These are phyloP conservation scores for Mucor velutinosus DNA, from an alignment of 371 early-diverging fungal genomes.

Conservation along the genomic window DNA sequence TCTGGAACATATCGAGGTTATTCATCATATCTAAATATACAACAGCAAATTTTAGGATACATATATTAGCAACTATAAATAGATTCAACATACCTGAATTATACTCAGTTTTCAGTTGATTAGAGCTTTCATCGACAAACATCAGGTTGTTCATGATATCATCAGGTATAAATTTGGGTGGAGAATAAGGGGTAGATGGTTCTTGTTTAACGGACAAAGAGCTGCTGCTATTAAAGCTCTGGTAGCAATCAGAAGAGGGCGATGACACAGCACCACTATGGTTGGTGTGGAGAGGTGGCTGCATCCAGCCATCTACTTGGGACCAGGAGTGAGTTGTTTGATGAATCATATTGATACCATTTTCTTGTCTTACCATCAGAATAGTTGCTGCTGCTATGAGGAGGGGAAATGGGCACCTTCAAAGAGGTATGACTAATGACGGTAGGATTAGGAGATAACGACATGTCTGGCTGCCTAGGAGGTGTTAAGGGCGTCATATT, in stretches of 20 bases:
- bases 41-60: background rate
- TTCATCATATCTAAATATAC: conserved; percentile 23
- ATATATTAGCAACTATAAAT: background rate
- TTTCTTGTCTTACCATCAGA: conserved; percentile 1
- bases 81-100: conserved; percentile 16
- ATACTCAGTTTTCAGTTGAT: conserved; percentile 27
- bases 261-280: conserved; percentile 16
- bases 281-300: background rate
- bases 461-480: conserved; percentile 7
- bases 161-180: conserved; percentile 11
- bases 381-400: background rate
- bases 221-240: conserved; percentile 15
- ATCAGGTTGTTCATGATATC: conserved; percentile 21
- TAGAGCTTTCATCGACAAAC: conserved; percentile 18
- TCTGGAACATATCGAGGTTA: conserved; percentile 22
- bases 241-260: conserved; percentile 23
- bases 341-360: conserved; percentile 9
- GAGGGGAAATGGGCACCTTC: conserved; percentile 3
- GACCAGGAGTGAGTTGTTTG: background rate
- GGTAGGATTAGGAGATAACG: conserved; percentile 19
- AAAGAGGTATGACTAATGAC: conserved; percentile 21
- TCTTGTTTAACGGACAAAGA: conserved; percentile 22
- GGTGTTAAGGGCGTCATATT: conserved; percentile 23
- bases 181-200: conserved; percentile 14
- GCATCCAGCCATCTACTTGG: conserved; percentile 18